Evolutionary conservation across 1,284 basidiomycete species (phyloP).

Genomic region (Trichosporon sp.): DNA sequence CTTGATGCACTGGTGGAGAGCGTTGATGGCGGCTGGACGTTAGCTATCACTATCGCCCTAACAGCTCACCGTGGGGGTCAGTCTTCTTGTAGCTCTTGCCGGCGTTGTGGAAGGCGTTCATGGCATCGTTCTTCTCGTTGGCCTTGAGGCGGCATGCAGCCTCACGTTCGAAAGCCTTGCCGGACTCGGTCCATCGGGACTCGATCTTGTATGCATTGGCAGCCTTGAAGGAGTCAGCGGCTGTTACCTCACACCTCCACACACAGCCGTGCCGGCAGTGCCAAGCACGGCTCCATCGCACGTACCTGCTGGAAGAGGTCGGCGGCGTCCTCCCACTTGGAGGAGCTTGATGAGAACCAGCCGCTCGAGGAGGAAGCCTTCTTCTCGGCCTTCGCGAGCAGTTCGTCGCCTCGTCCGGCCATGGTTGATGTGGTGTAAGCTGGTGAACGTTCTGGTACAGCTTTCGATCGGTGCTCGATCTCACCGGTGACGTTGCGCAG

Average conservation of each 20-base stretch:
- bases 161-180: slow-evolving; percentile 78
- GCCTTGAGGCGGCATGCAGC: slow-evolving; percentile 84
- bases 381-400: slow-evolving; percentile 85
- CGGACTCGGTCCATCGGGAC: slow-evolving; percentile 82
- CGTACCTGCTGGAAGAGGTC: slow-evolving; percentile 63
- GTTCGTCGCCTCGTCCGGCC: slow-evolving; percentile 45
- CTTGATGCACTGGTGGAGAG: slow-evolving; percentile 77
- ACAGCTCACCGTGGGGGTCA: slow-evolving; percentile 66
- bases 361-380: slow-evolving; percentile 70
- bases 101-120: slow-evolving; percentile 95
- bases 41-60: background rate
- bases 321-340: slow-evolving; percentile 87
- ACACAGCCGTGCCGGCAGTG: background rate
- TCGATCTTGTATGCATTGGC: slow-evolving; percentile 95
- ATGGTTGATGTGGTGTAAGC: slow-evolving; percentile 17
- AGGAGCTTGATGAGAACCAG: slow-evolving; percentile 75
- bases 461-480: background rate
- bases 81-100: slow-evolving; percentile 88
- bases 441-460: background rate
- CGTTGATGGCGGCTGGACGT: slow-evolving; percentile 74
- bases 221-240: slow-evolving; percentile 61
- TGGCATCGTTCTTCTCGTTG: slow-evolving; percentile 83
- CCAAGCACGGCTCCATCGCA: background rate
- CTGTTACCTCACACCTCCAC: slow-evolving; percentile 13
- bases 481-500: slow-evolving; percentile 5